Percentiles rank a stretch among this genome's conserved stretches.
These are phyloP conservation scores for Scheffersomyces segobiensis DNA, from an alignment of 1,139 yeast species.

Conservation along the genomic window DNA sequence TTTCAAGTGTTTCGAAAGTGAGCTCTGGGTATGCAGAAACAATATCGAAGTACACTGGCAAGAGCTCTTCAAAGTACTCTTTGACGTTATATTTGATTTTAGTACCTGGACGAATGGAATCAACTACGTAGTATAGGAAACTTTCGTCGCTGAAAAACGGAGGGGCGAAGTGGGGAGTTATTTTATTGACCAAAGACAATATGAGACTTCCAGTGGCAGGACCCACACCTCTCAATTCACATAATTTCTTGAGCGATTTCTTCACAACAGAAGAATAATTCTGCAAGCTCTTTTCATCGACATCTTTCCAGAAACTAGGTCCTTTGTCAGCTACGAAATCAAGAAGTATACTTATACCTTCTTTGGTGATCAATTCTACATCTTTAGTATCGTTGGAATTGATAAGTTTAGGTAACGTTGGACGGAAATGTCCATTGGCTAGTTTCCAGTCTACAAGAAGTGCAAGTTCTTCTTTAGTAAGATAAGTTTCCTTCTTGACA, in stretches of 20 bases:
- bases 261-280: conserved; percentile 20
- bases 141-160: conserved; percentile 55
- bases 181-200: conserved; percentile 29
- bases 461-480: conserved; percentile 38
- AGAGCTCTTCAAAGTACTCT: conserved; percentile 40
- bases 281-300: conserved; percentile 5
- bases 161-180: conserved; percentile 28
- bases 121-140: conserved; percentile 37
- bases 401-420: conserved; percentile 44
- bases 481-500: conserved; percentile 20
- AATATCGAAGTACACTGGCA: conserved; percentile 25
- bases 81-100: conserved; percentile 43
- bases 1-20: conserved; percentile 26
- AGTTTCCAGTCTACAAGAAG: conserved; percentile 52
- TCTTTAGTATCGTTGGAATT: conserved; percentile 30
- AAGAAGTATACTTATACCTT: conserved; percentile 28
- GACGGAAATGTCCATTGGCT: conserved; percentile 49
- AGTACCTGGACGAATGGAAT: conserved; percentile 25
- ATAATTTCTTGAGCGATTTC: conserved; percentile 26
- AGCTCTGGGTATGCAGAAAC: conserved; percentile 7
- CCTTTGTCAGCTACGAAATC: conserved; percentile 10
- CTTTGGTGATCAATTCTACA: conserved; percentile 29
- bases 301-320: conserved; percentile 8
- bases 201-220: conserved; percentile 53
- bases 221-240: conserved; percentile 47